These are phyloP conservation scores for Byssoonygena ceratinophila DNA, from an alignment of 2,329 filamentous ascomycete species.

Conservation along the genomic window DNA sequence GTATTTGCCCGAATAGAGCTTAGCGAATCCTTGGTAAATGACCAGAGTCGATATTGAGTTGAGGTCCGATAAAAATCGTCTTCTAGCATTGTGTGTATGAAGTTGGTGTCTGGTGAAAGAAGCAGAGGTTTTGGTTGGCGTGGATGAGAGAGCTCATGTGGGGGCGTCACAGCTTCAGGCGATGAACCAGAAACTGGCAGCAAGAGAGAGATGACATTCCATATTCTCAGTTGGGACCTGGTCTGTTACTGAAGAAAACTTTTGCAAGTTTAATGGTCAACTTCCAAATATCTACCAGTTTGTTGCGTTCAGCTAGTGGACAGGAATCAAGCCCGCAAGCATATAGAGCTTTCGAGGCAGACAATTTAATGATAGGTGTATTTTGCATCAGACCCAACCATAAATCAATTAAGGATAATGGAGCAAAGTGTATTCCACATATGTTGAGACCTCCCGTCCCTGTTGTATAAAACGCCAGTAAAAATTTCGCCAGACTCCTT, in stretches of 20 bases:
- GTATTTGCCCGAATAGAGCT: conserved; percentile 63
- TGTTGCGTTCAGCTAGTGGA: too few species aligned
- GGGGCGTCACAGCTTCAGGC: background rate
- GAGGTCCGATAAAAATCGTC: conserved; percentile 84
- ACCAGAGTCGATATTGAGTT: conserved; percentile 87
- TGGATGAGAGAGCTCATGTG: background rate
- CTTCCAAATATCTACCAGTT: too few species aligned
- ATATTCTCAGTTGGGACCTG: background rate
- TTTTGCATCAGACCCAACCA: background rate
- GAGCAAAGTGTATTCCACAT: background rate
- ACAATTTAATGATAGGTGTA: too few species aligned
- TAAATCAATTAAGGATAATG: background rate
- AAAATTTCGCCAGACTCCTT: conserved; percentile 26
- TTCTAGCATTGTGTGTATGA: conserved; percentile 55
- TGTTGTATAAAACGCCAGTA: conserved; percentile 14
- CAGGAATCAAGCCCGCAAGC: too few species aligned
- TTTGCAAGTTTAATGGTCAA: too few species aligned
- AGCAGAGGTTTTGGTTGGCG: background rate
- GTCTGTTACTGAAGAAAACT: too few species aligned
- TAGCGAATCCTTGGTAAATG: conserved; percentile 67
- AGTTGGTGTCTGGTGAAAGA: background rate
- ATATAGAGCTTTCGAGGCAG: too few species aligned
- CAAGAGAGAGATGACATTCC: background rate
- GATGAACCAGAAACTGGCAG: background rate
- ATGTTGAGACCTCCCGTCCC: conserved; percentile 6